Percentiles rank a stretch among this genome's conserved stretches.
Conservation (phyloP, 2,329 filamentous ascomycete species). For the Colletotrichum sp. region DNA sequence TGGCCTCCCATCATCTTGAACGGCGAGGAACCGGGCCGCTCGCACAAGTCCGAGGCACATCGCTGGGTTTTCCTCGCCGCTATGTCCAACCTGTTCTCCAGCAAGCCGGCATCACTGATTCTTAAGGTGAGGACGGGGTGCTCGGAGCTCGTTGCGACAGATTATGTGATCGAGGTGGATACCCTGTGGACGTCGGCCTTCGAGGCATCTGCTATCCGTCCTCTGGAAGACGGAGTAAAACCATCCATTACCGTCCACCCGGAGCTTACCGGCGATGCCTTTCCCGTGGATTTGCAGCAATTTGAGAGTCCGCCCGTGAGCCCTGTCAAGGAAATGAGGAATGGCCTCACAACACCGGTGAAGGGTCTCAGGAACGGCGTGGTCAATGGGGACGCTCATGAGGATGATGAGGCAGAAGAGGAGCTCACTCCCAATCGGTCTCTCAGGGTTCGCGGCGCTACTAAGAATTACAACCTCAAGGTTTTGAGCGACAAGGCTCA, state of each 20-base stretch:
- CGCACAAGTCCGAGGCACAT: conserved; percentile 21
- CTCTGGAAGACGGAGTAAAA: conserved; percentile 45
- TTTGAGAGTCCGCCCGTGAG: not conserved
- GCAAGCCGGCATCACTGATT: conserved; percentile 31
- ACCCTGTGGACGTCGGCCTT: conserved; percentile 50
- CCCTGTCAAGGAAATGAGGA: not conserved
- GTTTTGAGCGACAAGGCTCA: conserved; percentile 61
- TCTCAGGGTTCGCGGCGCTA: conserved; percentile 47
- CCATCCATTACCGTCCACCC: conserved; percentile 44
- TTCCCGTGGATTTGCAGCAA: not conserved
- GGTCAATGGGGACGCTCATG: conserved; percentile 30
- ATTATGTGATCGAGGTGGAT: conserved; percentile 54
- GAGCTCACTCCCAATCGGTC: conserved; percentile 57
- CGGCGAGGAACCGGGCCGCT: conserved; percentile 3
- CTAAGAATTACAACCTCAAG: conserved; percentile 64
- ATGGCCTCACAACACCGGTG: not conserved
- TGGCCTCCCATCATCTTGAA: conserved; percentile 53
- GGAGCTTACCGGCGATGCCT: conserved; percentile 10
- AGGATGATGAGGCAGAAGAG: conserved; percentile 49
- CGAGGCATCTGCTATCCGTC: conserved; percentile 29
- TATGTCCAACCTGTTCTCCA: conserved; percentile 45
- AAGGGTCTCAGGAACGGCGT: conserved; percentile 17
- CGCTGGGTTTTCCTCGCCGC: conserved; percentile 45
- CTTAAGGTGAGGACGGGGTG: conserved; percentile 40
- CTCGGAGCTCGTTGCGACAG: conserved; percentile 34